phyloP scores from a whole-genome alignment of 306 rosid species.

The Begonia fuchsioides region DNA sequence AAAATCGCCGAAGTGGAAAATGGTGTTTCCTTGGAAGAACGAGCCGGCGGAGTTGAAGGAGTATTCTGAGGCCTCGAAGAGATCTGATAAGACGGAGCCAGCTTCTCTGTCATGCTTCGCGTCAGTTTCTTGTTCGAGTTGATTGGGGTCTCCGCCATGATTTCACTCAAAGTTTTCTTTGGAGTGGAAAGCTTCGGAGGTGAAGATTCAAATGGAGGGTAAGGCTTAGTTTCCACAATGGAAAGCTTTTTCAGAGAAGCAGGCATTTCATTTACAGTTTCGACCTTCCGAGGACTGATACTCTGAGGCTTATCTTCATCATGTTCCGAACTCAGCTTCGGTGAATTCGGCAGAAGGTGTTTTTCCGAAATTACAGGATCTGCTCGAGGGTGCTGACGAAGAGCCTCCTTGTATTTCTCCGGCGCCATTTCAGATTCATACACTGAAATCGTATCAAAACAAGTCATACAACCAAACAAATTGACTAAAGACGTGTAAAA shows the following conservation, averaged over 20 bases:
- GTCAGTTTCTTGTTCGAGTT: slow-evolving; percentile 2
- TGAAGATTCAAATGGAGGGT: too few relatives aligned
- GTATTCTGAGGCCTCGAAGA: not conserved
- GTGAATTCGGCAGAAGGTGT: slow-evolving; percentile 23
- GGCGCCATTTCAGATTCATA: slow-evolving; percentile 57
- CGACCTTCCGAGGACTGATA: too few relatives aligned
- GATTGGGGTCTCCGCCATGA: too few relatives aligned
- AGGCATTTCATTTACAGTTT: too few relatives aligned
- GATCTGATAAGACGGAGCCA: slow-evolving; percentile 24
- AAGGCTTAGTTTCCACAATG: too few relatives aligned
- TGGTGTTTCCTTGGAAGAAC: slow-evolving; percentile 3
- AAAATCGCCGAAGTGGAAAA: slow-evolving; percentile 10
- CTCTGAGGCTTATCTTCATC: slow-evolving; percentile 14
- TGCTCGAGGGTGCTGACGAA: slow-evolving; percentile 33
- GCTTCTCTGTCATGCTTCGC: slow-evolving; percentile 17
- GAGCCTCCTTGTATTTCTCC: slow-evolving; percentile 23
- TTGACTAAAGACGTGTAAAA: too few relatives aligned
- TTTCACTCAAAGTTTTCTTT: too few relatives aligned
- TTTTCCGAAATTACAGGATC: slow-evolving; percentile 30
- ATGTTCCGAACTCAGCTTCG: slow-evolving; percentile 5
- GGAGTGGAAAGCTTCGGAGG: too few relatives aligned
- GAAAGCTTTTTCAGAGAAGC: too few relatives aligned
- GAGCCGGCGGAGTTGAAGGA: slow-evolving; percentile 1
- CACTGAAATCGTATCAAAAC: slow-evolving; percentile 18
- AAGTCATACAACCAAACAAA: too few relatives aligned